Percentiles rank a stretch among this genome's conserved stretches.
phyloP scores from a whole-genome alignment of 1,139 yeast species.

The Lodderomyces metapsilosis region DNA sequence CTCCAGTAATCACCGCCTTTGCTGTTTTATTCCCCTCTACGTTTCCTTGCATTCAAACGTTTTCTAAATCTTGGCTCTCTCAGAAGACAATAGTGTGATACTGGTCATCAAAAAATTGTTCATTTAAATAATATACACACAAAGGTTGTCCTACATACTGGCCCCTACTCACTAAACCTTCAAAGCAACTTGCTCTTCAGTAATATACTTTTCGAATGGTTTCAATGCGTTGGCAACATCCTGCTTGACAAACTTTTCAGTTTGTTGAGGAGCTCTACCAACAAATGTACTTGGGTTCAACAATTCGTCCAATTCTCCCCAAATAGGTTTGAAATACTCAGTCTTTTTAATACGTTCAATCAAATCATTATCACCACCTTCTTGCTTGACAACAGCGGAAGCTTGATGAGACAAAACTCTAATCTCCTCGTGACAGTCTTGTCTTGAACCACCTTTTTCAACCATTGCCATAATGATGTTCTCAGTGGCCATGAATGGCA shows the following conservation, averaged over 20 bases:
- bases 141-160: no score
- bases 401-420: slow-evolving; percentile 97
- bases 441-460: slow-evolving; percentile 95
- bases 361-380: slow-evolving; percentile 97
- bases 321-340: slow-evolving; percentile 84
- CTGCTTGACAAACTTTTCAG: slow-evolving; percentile 82
- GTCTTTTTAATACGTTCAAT: slow-evolving; percentile 84
- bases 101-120: no score
- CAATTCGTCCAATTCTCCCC: slow-evolving; percentile 74
- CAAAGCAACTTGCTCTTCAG: slow-evolving; percentile 58
- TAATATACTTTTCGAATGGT: slow-evolving; percentile 61
- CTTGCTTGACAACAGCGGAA: slow-evolving; percentile 93
- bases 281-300: slow-evolving; percentile 93
- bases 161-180: slow-evolving; percentile 25
- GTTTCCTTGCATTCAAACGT: no score
- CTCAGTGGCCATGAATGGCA: slow-evolving; percentile 99
- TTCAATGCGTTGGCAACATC: slow-evolving; percentile 83
- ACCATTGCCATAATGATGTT: slow-evolving; percentile 99
- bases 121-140: not conserved
- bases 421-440: slow-evolving; percentile 96
- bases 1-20: no score
- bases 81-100: no score
- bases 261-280: slow-evolving; percentile 98
- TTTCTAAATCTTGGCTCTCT: no score
- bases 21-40: no score